These are phyloP conservation scores for Candida adriatica DNA, from an alignment of 805 yeast species.

Conservation along the genomic window DNA sequence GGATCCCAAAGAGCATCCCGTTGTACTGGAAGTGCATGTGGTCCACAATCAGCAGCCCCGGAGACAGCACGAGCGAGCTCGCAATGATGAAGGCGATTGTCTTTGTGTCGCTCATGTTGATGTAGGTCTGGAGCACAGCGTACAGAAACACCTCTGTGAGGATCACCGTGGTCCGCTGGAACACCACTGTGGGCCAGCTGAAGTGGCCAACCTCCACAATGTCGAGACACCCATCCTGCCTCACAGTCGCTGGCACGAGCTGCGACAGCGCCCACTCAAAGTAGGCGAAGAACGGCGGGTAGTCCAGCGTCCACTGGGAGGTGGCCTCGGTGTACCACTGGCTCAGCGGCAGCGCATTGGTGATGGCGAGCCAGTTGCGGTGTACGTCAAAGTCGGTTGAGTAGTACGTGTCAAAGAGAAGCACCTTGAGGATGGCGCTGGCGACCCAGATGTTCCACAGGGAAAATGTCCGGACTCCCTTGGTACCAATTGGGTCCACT, in stretches of 20 bases:
- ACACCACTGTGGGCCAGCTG: slow-evolving; percentile 73
- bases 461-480: slow-evolving; percentile 33
- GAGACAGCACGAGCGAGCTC: slow-evolving; percentile 75
- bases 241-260: slow-evolving; percentile 58
- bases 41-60: slow-evolving; percentile 86
- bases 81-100: slow-evolving; percentile 63
- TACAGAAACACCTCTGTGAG: slow-evolving; percentile 67
- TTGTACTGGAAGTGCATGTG: slow-evolving; percentile 97
- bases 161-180: slow-evolving; percentile 79
- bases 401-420: slow-evolving; percentile 73
- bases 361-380: slow-evolving; percentile 93
- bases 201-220: slow-evolving; percentile 59
- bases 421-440: slow-evolving; percentile 47
- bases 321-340: slow-evolving; percentile 81
- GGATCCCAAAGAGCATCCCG: slow-evolving; percentile 84
- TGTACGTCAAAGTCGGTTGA: slow-evolving; percentile 98
- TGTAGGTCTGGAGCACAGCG: slow-evolving; percentile 62
- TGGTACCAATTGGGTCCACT: too few relatives aligned
- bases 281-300: slow-evolving; percentile 96
- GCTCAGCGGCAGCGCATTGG: slow-evolving; percentile 61
- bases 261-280: slow-evolving; percentile 79
- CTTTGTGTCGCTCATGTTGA: slow-evolving; percentile 39
- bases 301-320: slow-evolving; percentile 90
- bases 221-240: slow-evolving; percentile 70
- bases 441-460: slow-evolving; percentile 65